Percentiles rank a stretch among this genome's conserved stretches.
phyloP scores from a whole-genome alignment of 179 eudicot genomes.

The Sideroxylon spinosum region DNA sequence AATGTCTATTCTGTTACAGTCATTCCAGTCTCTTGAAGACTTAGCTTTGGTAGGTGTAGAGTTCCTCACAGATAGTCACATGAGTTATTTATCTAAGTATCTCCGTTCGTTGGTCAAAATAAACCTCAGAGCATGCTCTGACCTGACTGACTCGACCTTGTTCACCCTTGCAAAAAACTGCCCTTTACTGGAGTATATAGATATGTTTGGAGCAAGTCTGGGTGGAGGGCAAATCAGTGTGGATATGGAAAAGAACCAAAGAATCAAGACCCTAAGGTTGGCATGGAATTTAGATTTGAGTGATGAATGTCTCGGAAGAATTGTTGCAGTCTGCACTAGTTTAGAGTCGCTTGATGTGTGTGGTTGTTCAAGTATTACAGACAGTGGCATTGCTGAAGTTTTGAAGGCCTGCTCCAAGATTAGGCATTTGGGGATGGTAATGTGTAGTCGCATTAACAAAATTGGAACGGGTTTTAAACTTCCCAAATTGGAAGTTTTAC shows the following conservation, averaged over 20 bases:
- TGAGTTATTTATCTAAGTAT: constrained; percentile 34
- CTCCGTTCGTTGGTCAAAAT: constrained; percentile 33
- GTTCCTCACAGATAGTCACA: constrained; percentile 23
- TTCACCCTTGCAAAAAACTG: constrained; percentile 46
- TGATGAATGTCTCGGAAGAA: constrained; percentile 40
- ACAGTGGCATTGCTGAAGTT: constrained; percentile 45
- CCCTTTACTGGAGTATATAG: constrained; percentile 35
- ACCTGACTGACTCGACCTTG: constrained; percentile 38
- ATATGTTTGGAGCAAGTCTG: constrained; percentile 42
- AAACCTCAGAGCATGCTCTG: constrained; percentile 41
- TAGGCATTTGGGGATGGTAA: constrained; percentile 41
- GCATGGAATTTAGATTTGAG: constrained; percentile 30
- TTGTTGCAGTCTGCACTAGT: constrained; percentile 49
- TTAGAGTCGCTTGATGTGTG: constrained; percentile 52
- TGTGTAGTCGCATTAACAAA: constrained; percentile 39
- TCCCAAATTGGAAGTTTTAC: constrained; percentile 38
- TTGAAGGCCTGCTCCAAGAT: constrained; percentile 35
- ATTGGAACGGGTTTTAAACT: constrained; percentile 45
- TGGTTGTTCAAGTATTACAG: constrained; percentile 34
- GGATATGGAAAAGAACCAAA: constrained; percentile 24
- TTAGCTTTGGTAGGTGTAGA: constrained; percentile 37
- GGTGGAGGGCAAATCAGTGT: constrained; percentile 33
- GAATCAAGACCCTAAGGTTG: constrained; percentile 40
- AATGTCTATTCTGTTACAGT: constrained; percentile 30
- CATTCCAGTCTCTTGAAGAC: constrained; percentile 36